These are phyloP conservation scores for Acorus calamus DNA, from an alignment of 106 monocot genomes.

Conservation along the genomic window DNA sequence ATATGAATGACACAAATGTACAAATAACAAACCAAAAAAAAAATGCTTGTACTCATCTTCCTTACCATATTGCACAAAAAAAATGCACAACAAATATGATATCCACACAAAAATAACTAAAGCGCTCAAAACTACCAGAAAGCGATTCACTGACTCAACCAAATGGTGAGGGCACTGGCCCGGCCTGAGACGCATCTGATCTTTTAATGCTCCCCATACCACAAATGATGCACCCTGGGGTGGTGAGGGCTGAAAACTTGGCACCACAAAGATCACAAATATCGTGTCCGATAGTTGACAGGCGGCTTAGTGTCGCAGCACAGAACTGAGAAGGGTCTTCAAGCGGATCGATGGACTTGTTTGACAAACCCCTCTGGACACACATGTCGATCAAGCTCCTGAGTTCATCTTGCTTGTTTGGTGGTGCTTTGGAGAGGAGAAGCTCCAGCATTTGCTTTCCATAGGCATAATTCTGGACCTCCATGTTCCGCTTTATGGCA, in stretches of 20 bases:
- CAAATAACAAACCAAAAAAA: too few relatives aligned
- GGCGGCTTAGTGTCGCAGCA: conserved; percentile 79
- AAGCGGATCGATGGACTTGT: conserved; percentile 85
- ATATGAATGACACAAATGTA: too few relatives aligned
- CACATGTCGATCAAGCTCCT: conserved; percentile 86
- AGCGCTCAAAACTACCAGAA: too few relatives aligned
- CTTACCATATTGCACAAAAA: too few relatives aligned
- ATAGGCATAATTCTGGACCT: conserved; percentile 87
- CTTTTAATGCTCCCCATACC: conserved; percentile 99
- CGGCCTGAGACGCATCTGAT: conserved; percentile 54
- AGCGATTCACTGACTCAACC: conserved; percentile 22
- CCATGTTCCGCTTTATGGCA: conserved; percentile 95
- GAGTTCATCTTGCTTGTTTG: conserved; percentile 87
- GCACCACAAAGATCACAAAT: conserved; percentile 78
- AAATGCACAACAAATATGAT: too few relatives aligned
- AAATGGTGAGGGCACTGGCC: conserved; percentile 70
- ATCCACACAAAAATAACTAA: too few relatives aligned
- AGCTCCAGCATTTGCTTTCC: conserved; percentile 85
- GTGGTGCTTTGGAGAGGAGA: conserved; percentile 79
- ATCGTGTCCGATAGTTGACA: conserved; percentile 86
- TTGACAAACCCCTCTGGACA: conserved; percentile 53
- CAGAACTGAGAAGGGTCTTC: conserved; percentile 92
- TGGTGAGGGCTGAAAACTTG: conserved; percentile 77
- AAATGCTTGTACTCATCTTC: too few relatives aligned
- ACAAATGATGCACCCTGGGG: conserved; percentile 88